Percentiles rank a stretch among this genome's conserved stretches.
Conservation (phyloP, 108 stramenopile species). For the Fragilaria radians region DNA sequence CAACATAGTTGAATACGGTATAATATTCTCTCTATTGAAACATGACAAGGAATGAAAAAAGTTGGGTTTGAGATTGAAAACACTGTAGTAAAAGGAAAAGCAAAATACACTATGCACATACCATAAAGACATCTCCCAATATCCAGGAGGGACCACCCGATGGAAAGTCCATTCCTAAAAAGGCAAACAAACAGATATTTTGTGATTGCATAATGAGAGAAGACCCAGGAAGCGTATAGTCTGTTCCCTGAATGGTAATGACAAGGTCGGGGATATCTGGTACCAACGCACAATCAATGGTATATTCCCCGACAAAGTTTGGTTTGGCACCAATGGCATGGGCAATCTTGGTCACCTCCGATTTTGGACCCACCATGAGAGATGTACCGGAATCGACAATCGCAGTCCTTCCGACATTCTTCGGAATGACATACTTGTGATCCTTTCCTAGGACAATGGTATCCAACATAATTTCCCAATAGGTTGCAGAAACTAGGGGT, state of each 20-base stretch:
- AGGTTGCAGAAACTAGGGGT: slow-evolving; percentile 72
- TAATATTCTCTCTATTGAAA: slow-evolving; percentile 80
- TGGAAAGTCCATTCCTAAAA: slow-evolving; percentile 92
- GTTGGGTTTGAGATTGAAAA: too few species aligned
- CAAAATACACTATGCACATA: neutral
- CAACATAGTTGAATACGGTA: slow-evolving; percentile 92
- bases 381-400: slow-evolving; percentile 97
- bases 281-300: slow-evolving; percentile 77
- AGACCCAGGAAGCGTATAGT: slow-evolving; percentile 73
- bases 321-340: slow-evolving; percentile 75
- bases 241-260: slow-evolving; percentile 75
- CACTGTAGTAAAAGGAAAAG: neutral
- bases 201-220: slow-evolving; percentile 83
- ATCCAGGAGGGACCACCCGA: slow-evolving; percentile 87
- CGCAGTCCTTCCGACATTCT: slow-evolving; percentile 34
- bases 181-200: slow-evolving; percentile 87
- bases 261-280: slow-evolving; percentile 69
- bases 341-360: slow-evolving; percentile 67
- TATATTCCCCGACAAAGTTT: slow-evolving; percentile 88
- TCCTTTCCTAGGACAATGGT: slow-evolving; percentile 48
- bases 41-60: too few species aligned
- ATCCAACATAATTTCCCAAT: slow-evolving; percentile 88
- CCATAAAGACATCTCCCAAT: slow-evolving; percentile 98
- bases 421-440: slow-evolving; percentile 15
- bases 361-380: slow-evolving; percentile 85